Conservation (phyloP, 495 filamentous ascomycete species). For the Entonaema liquescens region DNA sequence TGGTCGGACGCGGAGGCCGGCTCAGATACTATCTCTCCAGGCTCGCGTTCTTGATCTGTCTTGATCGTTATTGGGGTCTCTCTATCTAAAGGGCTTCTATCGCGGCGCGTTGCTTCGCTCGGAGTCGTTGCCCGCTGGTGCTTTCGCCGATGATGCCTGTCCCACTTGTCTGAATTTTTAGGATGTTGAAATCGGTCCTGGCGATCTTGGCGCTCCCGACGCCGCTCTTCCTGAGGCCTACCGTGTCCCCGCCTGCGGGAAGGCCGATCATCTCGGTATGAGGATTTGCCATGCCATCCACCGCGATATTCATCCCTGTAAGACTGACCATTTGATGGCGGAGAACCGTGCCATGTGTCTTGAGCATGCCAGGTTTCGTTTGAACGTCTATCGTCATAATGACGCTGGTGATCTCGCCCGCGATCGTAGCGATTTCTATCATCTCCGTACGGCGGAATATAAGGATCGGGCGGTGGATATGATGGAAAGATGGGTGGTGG, state of each 20-base stretch:
- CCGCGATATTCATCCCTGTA: slow-evolving; percentile 31
- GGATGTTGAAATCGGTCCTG: slow-evolving; percentile 25
- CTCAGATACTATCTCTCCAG: slow-evolving; percentile 41
- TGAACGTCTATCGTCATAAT: slow-evolving; percentile 32
- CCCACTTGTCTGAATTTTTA: slow-evolving; percentile 36
- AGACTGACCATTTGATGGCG: slow-evolving; percentile 12
- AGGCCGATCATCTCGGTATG: slow-evolving; percentile 31
- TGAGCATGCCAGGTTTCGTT: slow-evolving; percentile 28
- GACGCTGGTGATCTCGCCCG: slow-evolving; percentile 30
- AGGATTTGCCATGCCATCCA: slow-evolving; percentile 20
- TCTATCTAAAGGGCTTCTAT: slow-evolving; percentile 6
- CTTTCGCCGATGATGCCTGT: slow-evolving; percentile 28
- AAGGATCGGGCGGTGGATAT: slow-evolving; percentile 28
- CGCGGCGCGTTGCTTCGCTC: slow-evolving; percentile 8
- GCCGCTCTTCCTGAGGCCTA: slow-evolving; percentile 27
- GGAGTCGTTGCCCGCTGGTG: slow-evolving; percentile 20
- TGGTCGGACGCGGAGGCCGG: slow-evolving; percentile 27
- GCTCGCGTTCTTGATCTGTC: slow-evolving; percentile 34
- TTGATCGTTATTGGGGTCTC: slow-evolving; percentile 18
- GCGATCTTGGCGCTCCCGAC: slow-evolving; percentile 34
- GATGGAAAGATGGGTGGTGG: slow-evolving; percentile 24
- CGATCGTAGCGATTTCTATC: slow-evolving; percentile 30
- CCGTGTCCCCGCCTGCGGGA: slow-evolving; percentile 29
- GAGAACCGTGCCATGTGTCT: slow-evolving; percentile 23
- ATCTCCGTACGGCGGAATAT: slow-evolving; percentile 27